Conservation (phyloP, 228 moss, liverwort and hornwort species). For the Sphagnum fallax region DNA sequence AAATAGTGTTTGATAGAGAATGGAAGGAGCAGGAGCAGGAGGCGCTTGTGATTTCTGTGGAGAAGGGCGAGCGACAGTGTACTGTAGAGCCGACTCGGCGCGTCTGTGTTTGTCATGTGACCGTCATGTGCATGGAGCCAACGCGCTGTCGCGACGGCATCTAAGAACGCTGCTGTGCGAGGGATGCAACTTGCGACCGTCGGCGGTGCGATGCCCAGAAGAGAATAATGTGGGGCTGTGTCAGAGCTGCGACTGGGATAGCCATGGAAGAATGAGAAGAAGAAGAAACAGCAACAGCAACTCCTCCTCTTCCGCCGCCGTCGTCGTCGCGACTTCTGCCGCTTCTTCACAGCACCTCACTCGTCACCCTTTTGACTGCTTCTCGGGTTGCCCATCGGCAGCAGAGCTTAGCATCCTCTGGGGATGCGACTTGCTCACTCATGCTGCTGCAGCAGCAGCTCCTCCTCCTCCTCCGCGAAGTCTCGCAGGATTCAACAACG, state of each 20-base stretch:
- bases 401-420: conserved; percentile 4
- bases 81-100: conserved; percentile 10
- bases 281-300: no score
- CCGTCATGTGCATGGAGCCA: conserved; percentile 9
- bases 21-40: conserved; percentile 4
- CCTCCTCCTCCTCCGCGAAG: no score
- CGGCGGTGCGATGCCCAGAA: conserved; percentile 2
- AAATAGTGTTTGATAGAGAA: not conserved
- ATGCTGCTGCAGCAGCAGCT: no score
- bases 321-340: not conserved
- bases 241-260: conserved; percentile 10
- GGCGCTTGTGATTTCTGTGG: conserved; percentile 6
- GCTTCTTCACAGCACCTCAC: conserved; percentile 11
- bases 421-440: conserved; percentile 5
- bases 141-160: conserved; percentile 4
- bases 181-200: conserved; percentile 3
- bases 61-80: conserved; percentile 8
- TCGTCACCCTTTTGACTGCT: conserved; percentile 8
- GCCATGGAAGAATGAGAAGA: conserved; percentile 5
- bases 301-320: no score
- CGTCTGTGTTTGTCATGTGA: conserved; percentile 10
- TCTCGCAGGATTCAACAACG: no score
- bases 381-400: conserved; percentile 7
- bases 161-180: conserved; percentile 8
- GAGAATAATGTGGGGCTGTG: conserved; percentile 8